Evolutionary conservation across 495 filamentous ascomycete genomes (phyloP).

Genomic region (Aspergillus leporis): DNA sequence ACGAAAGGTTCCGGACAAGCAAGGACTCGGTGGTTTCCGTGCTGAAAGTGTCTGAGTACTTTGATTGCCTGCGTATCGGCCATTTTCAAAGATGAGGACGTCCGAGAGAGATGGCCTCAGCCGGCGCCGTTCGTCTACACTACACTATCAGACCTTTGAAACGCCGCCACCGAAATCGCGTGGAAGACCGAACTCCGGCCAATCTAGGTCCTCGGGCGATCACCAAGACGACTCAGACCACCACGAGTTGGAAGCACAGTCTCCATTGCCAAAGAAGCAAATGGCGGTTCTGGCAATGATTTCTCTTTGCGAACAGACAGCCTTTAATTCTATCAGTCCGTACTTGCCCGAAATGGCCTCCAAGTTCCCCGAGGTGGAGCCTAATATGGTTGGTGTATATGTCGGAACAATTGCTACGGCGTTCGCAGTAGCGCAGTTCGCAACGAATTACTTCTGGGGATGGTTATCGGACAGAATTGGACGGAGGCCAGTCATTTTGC

Average conservation of each 20-base stretch:
- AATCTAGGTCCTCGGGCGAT: constrained; percentile 43
- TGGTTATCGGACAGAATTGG: constrained; percentile 86
- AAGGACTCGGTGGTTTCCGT: neutral
- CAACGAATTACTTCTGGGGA: constrained; percentile 93
- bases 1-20: neutral
- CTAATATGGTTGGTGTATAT: constrained; percentile 75
- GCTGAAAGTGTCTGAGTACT: neutral
- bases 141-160: constrained; percentile 93
- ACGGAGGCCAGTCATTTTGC: constrained; percentile 87
- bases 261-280: constrained; percentile 80
- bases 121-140: constrained; percentile 62
- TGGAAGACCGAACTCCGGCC: constrained; percentile 57
- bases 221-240: constrained; percentile 29
- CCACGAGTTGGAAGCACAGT: constrained; percentile 43
- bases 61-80: neutral
- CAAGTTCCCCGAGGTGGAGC: constrained; percentile 76
- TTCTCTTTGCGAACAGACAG: constrained; percentile 90
- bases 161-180: constrained; percentile 83
- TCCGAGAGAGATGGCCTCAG: constrained; percentile 46
- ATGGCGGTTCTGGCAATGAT: constrained; percentile 83
- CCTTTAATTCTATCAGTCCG: constrained; percentile 93
- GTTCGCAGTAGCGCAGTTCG: constrained; percentile 89
- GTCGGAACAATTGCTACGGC: constrained; percentile 86
- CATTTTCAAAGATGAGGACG: constrained; percentile 26
- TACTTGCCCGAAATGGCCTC: constrained; percentile 92